Evolutionary conservation across 2,329 filamentous ascomycete species (phyloP).

Genomic region (Basipetospora chlamydospora): DNA sequence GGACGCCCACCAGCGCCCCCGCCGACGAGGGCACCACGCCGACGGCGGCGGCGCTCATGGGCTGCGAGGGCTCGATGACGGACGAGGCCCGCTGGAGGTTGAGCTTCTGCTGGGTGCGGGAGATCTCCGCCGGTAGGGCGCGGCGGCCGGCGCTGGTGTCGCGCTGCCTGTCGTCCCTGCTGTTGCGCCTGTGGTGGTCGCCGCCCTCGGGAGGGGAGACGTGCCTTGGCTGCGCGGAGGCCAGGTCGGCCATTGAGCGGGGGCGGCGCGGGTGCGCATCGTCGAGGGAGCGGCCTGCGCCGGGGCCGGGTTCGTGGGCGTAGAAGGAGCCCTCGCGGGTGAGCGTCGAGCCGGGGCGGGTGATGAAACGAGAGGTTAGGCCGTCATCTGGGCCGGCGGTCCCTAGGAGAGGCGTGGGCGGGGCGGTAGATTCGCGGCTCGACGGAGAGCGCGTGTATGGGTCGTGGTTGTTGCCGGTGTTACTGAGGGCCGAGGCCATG

Average conservation of each 20-base stretch:
- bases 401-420: slow-evolving; percentile 23
- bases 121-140: slow-evolving; percentile 35
- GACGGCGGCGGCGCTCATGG: slow-evolving; percentile 10
- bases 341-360: slow-evolving; percentile 31
- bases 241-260: slow-evolving; percentile 25
- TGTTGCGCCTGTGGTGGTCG: too few species aligned
- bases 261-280: slow-evolving; percentile 23
- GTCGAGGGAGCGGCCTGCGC: slow-evolving; percentile 16
- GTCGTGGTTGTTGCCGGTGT: slow-evolving; percentile 12
- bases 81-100: slow-evolving; percentile 62
- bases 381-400: slow-evolving; percentile 26
- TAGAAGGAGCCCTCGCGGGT: slow-evolving; percentile 39
- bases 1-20: slow-evolving; percentile 10
- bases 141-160: slow-evolving; percentile 20
- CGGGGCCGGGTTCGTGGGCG: slow-evolving; percentile 15
- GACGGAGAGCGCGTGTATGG: too few species aligned
- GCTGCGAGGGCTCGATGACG: slow-evolving; percentile 49
- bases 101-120: slow-evolving; percentile 60
- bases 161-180: slow-evolving; percentile 17
- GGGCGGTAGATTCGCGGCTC: slow-evolving; percentile 17
- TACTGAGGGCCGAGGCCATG: slow-evolving; percentile 28
- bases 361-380: slow-evolving; percentile 47
- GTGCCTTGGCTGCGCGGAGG: slow-evolving; percentile 12
- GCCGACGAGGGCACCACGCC: slow-evolving; percentile 7
- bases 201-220: slow-evolving; percentile 15